These are phyloP conservation scores for Cubamyces sp. DNA, from an alignment of 768 basidiomycete genomes.

Conservation along the genomic window DNA sequence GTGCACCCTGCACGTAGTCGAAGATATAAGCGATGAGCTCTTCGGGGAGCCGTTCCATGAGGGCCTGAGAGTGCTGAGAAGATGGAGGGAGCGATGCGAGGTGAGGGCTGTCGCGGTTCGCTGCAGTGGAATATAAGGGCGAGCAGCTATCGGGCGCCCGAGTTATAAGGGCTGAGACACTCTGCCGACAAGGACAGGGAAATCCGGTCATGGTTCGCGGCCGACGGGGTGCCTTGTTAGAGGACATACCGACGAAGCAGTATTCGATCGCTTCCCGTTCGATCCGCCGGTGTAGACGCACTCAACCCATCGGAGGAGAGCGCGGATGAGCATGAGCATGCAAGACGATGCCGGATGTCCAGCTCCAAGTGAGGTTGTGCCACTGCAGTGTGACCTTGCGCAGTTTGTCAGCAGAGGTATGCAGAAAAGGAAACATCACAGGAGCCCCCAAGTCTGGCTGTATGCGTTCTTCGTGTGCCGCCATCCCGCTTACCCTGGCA, in stretches of 20 bases:
- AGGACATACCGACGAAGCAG: conserved; percentile 11
- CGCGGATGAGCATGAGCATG: background rate
- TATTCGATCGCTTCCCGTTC: background rate
- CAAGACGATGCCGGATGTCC: background rate
- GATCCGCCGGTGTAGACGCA: background rate
- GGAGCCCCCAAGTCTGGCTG: background rate
- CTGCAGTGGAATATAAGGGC: conserved; percentile 13
- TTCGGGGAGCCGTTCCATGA: conserved; percentile 18
- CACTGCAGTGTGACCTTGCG: background rate
- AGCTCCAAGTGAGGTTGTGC: conserved; percentile 3
- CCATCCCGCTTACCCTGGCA: background rate
- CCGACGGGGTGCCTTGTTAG: background rate
- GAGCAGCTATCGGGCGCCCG: conserved; percentile 15
- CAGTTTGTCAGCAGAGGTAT: conserved; percentile 8
- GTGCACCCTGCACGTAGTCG: conserved; percentile 3
- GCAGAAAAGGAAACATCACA: conserved; percentile 4
- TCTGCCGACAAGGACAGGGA: conserved; percentile 3
- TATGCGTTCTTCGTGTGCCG: background rate
- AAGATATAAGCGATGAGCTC: conserved; percentile 22
- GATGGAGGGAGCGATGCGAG: background rate
- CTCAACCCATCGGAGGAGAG: background rate
- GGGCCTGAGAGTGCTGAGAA: background rate
- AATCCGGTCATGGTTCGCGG: conserved; percentile 12
- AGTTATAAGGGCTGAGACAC: conserved; percentile 4
- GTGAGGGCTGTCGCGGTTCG: background rate